Evolutionary conservation across 2,329 filamentous ascomycete species (phyloP), one percentile per base, ranked within the genome.

Genomic region (Tolypocladium amazonense): DNA sequence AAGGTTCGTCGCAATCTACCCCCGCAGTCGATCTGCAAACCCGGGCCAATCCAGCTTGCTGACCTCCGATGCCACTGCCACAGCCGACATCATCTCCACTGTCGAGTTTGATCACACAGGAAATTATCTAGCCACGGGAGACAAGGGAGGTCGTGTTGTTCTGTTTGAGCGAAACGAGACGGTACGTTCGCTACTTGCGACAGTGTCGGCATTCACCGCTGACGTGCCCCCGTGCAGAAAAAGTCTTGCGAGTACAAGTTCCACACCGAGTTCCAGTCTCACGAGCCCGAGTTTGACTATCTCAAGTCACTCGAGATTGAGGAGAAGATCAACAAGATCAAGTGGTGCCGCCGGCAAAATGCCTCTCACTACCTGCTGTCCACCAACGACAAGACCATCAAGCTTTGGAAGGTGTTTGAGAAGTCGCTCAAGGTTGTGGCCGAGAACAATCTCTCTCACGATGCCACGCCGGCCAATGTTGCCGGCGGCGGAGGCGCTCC

Each of bases 311-410:
- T 99, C 68, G 94, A 99, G 77, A 99, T 99, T 72, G 94, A 99
- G 82, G 94, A 99, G 78, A 99, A 99, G 81, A 99, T 99, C 83
- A 99, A 99, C 84, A 99, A 99, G 82, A 99, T 99, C 79, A 99
- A 97, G 77, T 99, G 94, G 94, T 99, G 94, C 76, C 88, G 89
- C 72, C 88, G 94, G 77, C 93, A 97, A 77, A 99, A 99, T 81
- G 90, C 93, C 63, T 97, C 94, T 59, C 94, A 99, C 79, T 99
- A 96, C 76, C 86, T 99, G 58, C 85, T 99, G 60, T 97, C 94
- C 52, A 99, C 94, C 68, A 99, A 99, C 74, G 94, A 99, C 81
- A 99, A 99, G 82, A 99, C 94, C 50, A 99, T 99, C 83, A 99
- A 99, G 81, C 81, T 99, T 67, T 99, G 94, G 94, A 99, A 99